phyloP scores from a whole-genome alignment of 2,329 filamentous ascomycete species.

The Cladophialophora exuberans region DNA sequence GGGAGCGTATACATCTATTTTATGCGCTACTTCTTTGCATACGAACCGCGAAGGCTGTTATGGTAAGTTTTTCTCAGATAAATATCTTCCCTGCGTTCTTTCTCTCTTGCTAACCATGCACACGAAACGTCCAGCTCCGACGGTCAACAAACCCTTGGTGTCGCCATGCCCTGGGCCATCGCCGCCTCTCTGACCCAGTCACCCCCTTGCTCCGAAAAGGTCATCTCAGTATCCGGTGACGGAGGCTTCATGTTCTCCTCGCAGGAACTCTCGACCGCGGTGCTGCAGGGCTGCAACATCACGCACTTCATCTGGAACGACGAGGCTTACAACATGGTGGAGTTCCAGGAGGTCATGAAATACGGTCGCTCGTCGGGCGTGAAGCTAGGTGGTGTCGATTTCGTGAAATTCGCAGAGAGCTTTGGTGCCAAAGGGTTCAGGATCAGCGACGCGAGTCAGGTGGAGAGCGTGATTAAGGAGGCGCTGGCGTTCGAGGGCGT shows the following conservation, averaged over 20 bases:
- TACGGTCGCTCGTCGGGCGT: slow-evolving; percentile 52
- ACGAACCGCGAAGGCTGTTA: slow-evolving; percentile 47
- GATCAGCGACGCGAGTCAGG: slow-evolving; percentile 43
- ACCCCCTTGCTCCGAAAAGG: slow-evolving; percentile 49
- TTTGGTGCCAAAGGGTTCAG: slow-evolving; percentile 52
- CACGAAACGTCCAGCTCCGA: slow-evolving; percentile 41
- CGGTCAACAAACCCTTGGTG: slow-evolving; percentile 55
- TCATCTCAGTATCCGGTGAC: slow-evolving; percentile 51
- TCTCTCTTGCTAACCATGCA: not conserved
- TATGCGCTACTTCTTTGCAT: slow-evolving; percentile 30
- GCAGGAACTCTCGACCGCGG: slow-evolving; percentile 52
- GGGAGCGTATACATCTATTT: slow-evolving; percentile 45
- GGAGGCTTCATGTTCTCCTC: slow-evolving; percentile 56
- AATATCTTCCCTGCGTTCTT: not conserved
- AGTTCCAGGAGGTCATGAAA: slow-evolving; percentile 56
- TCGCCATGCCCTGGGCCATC: slow-evolving; percentile 55
- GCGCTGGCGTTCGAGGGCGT: slow-evolving; percentile 49
- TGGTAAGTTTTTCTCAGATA: slow-evolving; percentile 24
- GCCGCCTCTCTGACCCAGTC: slow-evolving; percentile 49
- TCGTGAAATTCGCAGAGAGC: slow-evolving; percentile 52
- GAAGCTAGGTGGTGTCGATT: slow-evolving; percentile 52
- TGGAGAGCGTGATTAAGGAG: slow-evolving; percentile 49
- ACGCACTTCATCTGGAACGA: slow-evolving; percentile 58
- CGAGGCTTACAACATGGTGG: slow-evolving; percentile 55
- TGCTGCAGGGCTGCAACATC: slow-evolving; percentile 53